Evolutionary conservation across 257 asterid species (phyloP), one percentile per base, ranked within the genome.

Genomic region (Nicotiana undulata): DNA sequence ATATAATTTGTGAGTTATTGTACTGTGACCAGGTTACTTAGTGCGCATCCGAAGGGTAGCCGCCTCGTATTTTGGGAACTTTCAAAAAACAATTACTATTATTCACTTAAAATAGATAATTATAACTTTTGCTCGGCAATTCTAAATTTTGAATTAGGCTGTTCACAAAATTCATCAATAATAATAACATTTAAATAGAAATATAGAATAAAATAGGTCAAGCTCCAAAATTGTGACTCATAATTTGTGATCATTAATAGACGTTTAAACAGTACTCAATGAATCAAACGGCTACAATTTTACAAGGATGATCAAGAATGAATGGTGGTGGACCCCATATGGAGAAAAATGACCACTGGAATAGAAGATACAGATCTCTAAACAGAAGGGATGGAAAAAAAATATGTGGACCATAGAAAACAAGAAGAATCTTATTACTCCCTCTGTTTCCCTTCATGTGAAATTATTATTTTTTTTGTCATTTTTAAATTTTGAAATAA

Each of bases 301-400:
- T 32, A 68, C 24, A 46, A 8, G 10, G 63, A 32, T 22, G 60
- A 1, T 5, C 26, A 46, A 56, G 20, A 61, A 34, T 34, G 31
- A 15, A 1, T 9, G n/a, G 8, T 64, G 24, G 1, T 76, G 52
- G 80, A 85, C 24, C 83, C 83, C 65, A 26, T 44, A 11, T 10
- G 52, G 53, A 68, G 67, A 40, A 67, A 70, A 76, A 26, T 63
- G 81, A 53, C 86, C 86, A 82, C 22, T 34, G 32, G 52, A 67
- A 61, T 4, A 17, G 34, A 5, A 85, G 81, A 82, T 82, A 81
- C 66, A 83, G 79, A 83, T 88, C 84, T 86, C 83, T 81, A 65
- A 32, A 78, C 44, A 24, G 26, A 49, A 8, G 24, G 61, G 59
- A 46, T 13, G 51, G 68, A 68, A 12, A 44, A 40, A 40, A 15